Conservation (phyloP, 1,284 basidiomycete species). For the Pascua sp. region DNA sequence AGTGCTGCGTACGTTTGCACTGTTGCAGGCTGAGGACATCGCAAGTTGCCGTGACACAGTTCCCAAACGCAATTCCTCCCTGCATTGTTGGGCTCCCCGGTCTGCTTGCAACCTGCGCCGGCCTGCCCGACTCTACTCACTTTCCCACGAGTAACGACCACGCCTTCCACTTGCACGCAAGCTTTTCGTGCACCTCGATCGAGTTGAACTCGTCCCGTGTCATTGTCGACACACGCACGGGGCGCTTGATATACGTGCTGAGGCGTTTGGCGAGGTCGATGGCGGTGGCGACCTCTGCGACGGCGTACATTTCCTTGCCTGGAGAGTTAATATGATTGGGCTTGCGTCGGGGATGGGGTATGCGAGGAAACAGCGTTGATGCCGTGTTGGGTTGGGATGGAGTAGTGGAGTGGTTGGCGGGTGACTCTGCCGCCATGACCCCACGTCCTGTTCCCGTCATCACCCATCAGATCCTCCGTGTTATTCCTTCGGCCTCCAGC, state of each 20-base stretch:
- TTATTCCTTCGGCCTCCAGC: too few species aligned
- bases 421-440: too few species aligned
- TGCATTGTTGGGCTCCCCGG: too few species aligned
- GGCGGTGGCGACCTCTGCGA: conserved; percentile 24
- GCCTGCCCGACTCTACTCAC: conserved; percentile 6
- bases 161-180: conserved; percentile 16
- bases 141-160: conserved; percentile 16
- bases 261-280: conserved; percentile 25
- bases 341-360: too few species aligned
- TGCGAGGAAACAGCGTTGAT: too few species aligned
- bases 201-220: conserved; percentile 27
- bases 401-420: too few species aligned
- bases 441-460: too few species aligned
- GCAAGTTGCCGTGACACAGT: conserved; percentile 9
- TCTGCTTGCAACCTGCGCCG: too few species aligned
- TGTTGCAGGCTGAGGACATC: conserved; percentile 14
- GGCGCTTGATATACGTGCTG: conserved; percentile 21
- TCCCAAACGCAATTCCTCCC: too few species aligned
- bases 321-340: neutral
- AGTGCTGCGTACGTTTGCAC: neutral
- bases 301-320: conserved; percentile 34
- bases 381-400: too few species aligned
- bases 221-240: conserved; percentile 27
- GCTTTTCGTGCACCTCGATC: conserved; percentile 19
- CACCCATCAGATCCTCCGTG: too few species aligned